Evolutionary conservation across 2,329 filamentous ascomycete genomes (phyloP).

Genomic region (Aureobasidium sp.): DNA sequence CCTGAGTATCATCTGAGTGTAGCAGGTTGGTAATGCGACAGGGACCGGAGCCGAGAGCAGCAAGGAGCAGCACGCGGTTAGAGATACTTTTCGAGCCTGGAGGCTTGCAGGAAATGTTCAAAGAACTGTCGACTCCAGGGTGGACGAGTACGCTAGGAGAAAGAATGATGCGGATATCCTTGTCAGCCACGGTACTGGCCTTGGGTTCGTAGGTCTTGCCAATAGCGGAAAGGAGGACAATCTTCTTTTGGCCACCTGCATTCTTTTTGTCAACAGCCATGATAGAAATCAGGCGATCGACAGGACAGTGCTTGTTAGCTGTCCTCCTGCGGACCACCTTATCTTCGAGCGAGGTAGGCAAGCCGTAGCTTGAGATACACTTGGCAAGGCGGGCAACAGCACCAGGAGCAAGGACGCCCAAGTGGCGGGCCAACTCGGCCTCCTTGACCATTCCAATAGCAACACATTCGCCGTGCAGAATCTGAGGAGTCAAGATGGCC

Average conservation of each 20-base stretch:
- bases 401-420: conserved; percentile 76
- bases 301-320: conserved; percentile 78
- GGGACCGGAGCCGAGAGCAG: conserved; percentile 76
- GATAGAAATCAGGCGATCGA: conserved; percentile 77
- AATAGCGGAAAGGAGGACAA: conserved; percentile 85
- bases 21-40: conserved; percentile 88
- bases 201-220: conserved; percentile 80
- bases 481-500: conserved; percentile 88
- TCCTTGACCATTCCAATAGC: conserved; percentile 99
- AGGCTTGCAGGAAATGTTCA: conserved; percentile 71
- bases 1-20: conserved; percentile 94
- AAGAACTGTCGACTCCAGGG: conserved; percentile 60
- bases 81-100: conserved; percentile 98
- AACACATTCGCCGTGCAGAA: conserved; percentile 91
- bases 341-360: conserved; percentile 80
- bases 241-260: conserved; percentile 88
- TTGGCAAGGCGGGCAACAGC: conserved; percentile 86
- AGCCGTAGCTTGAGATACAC: conserved; percentile 86
- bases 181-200: conserved; percentile 83
- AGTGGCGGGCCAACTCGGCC: conserved; percentile 81
- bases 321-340: conserved; percentile 74
- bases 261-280: conserved; percentile 99
- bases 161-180: conserved; percentile 73
- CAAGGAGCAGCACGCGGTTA: conserved; percentile 88
- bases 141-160: conserved; percentile 69